Base-by-base conservation (phyloP, 2,329 filamentous ascomycete genomes). In the Gremmenia infestans region DNA sequence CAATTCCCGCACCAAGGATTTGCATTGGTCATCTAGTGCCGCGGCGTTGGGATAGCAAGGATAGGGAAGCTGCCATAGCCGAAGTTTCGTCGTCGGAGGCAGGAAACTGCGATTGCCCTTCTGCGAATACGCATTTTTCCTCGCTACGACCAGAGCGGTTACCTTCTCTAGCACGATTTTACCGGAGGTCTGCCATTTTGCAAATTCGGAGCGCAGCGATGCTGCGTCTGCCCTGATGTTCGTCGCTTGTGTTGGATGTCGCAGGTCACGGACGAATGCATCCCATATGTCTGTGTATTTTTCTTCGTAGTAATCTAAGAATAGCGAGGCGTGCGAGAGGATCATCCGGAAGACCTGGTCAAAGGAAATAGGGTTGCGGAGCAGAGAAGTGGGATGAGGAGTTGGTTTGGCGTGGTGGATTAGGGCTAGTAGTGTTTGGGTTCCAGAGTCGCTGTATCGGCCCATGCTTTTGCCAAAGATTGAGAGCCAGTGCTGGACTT, bases 401-500 rank as follows among this genome's bases (percentile, higher is more conserved):
- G 28, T 28, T 28, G 42, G 48, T 22, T 14, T 19, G 23, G 35
- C 36, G 37, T 52, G 48, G 48, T 49, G 47, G n/a, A 58, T 52
- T 47, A 55, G 35, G 22, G 47, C 14, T 12, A 57, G 19, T 40
- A 59, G 22, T 32, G 15, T 32, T 12, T 53, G 28, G 14, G 54
- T 56, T 17, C 50, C 54, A 17, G 54, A 56, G 42, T 14, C 4
- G 28, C 2, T 15, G 22, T 56, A 59, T 17, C n/a, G 42, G 35
- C 36, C 28, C 32, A 54, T 23, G 23, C 22, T 51, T 11, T 54
- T 42, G 11, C 32, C 53, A 6, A 56, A 53, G 39, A 56, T 35
- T 14, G 53, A 52, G 9, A 58, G 49, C 56, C 56, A 58, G 22
- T 58, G 58, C 43, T 48, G 48, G 25, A 60, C 58, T 48, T 50